Percentiles rank a stretch among this genome's conserved stretches.
Evolutionary conservation across 441 rosid species (phyloP).

Genomic region (Adansonia madagascariensis): DNA sequence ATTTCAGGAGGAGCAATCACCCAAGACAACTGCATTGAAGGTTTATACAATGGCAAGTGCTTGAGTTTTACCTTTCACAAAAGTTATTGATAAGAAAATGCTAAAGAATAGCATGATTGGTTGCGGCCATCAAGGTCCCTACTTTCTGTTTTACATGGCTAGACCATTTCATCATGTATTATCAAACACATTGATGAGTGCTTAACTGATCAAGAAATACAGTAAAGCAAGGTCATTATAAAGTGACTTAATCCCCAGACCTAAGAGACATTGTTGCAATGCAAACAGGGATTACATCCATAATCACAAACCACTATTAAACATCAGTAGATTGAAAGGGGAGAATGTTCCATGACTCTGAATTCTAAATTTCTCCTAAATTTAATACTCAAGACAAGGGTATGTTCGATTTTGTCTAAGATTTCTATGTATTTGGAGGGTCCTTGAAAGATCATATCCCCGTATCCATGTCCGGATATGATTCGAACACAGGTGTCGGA

Average conservation of each 20-base stretch:
- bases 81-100: neutral
- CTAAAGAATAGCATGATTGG: neutral
- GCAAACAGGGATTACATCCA: neutral
- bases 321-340: neutral
- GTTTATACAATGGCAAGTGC: neutral
- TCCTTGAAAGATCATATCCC: neutral
- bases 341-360: neutral
- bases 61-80: slow-evolving; percentile 12
- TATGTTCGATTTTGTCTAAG: too few relatives aligned
- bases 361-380: neutral
- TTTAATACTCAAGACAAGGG: too few relatives aligned
- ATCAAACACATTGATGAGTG: slow-evolving; percentile 5
- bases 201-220: neutral
- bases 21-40: neutral
- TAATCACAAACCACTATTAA: neutral
- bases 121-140: slow-evolving; percentile 20
- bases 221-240: neutral
- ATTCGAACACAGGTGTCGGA: too few relatives aligned
- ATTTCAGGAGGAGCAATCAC: neutral
- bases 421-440: too few relatives aligned
- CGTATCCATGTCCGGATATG: too few relatives aligned
- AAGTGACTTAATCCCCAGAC: neutral
- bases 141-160: slow-evolving; percentile 13
- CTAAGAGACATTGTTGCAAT: neutral
- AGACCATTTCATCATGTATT: slow-evolving; percentile 3